phyloP scores from a whole-genome alignment of 495 filamentous ascomycete genomes.

The Polyplosphaeria fusca region DNA sequence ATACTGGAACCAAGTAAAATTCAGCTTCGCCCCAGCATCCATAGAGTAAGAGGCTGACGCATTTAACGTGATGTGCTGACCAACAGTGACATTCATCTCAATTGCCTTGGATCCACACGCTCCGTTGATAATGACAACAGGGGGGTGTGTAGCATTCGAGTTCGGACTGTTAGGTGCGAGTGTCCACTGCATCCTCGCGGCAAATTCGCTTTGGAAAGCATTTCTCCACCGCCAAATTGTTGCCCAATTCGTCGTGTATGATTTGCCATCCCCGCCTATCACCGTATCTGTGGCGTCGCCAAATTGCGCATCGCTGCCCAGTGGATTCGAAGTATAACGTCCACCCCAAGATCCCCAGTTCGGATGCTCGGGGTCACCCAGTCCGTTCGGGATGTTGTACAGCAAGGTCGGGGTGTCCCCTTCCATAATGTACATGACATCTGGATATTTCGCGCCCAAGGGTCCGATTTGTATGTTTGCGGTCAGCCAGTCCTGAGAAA shows the following conservation, averaged over 20 bases:
- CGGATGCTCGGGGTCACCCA: slow-evolving; percentile 1
- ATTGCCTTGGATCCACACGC: neutral
- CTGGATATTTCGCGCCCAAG: slow-evolving; percentile 2
- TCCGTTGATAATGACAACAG: slow-evolving; percentile 5
- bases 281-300: neutral
- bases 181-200: slow-evolving; percentile 16
- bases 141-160: slow-evolving; percentile 5
- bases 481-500: slow-evolving; percentile 4
- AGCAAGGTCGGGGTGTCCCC: slow-evolving; percentile 1
- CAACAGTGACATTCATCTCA: slow-evolving; percentile 3
- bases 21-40: slow-evolving; percentile 4
- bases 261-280: neutral
- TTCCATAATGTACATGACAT: slow-evolving; percentile 10
- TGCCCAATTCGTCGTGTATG: slow-evolving; percentile 1
- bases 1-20: slow-evolving; percentile 16
- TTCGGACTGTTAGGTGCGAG: slow-evolving; percentile 2
- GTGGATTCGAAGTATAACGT: slow-evolving; percentile 3
- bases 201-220: slow-evolving; percentile 12
- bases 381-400: slow-evolving; percentile 9
- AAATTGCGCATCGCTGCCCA: neutral
- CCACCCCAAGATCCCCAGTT: slow-evolving; percentile 8
- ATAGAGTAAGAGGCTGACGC: slow-evolving; percentile 3
- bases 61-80: slow-evolving; percentile 2
- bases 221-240: slow-evolving; percentile 15
- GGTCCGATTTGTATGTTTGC: slow-evolving; percentile 5